A percentile compares a stretch with the other conserved stretches of the same genome.
These are phyloP conservation scores for Metschnikowia reukaufii DNA, from an alignment of 805 yeast species.

Conservation along the genomic window DNA sequence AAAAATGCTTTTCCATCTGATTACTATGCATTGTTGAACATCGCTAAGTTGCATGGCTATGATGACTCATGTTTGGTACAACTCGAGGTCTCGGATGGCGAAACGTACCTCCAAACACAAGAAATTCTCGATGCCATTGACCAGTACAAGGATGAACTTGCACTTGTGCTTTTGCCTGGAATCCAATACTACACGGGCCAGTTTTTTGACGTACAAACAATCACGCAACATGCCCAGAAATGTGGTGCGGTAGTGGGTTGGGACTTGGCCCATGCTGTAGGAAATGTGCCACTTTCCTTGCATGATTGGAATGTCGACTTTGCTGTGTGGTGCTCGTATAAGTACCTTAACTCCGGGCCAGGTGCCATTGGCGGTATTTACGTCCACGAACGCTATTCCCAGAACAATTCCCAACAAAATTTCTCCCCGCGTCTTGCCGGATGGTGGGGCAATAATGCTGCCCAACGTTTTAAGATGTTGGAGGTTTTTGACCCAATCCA, in stretches of 20 bases:
- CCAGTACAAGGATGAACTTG: constrained; percentile 57
- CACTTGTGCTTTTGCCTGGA: constrained; percentile 80
- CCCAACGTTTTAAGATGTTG: constrained; percentile 73
- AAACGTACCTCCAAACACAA: constrained; percentile 57
- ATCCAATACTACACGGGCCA: constrained; percentile 94
- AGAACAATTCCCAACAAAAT: constrained; percentile 26
- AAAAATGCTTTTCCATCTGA: constrained; percentile 91
- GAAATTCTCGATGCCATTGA: constrained; percentile 60
- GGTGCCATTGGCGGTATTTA: constrained; percentile 90
- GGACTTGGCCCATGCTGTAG: constrained; percentile 95
- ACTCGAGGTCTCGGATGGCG: constrained; percentile 58
- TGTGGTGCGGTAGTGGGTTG: constrained; percentile 70
- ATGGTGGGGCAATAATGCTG: constrained; percentile 92
- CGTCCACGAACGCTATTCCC: constrained; percentile 57
- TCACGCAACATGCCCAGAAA: constrained; percentile 61
- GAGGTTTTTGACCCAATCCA: constrained; percentile 74
- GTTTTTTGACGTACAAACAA: constrained; percentile 67
- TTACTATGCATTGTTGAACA: constrained; percentile 78
- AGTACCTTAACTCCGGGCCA: constrained; percentile 89
- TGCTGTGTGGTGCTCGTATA: constrained; percentile 94
- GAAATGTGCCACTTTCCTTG: constrained; percentile 72
- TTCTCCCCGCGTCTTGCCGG: constrained; percentile 79
- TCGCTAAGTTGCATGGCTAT: constrained; percentile 59
- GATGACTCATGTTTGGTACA: constrained; percentile 59
- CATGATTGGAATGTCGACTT: constrained; percentile 93